phyloP scores from a whole-genome alignment of 257 asterid species.

The Nemophila menziesii region DNA sequence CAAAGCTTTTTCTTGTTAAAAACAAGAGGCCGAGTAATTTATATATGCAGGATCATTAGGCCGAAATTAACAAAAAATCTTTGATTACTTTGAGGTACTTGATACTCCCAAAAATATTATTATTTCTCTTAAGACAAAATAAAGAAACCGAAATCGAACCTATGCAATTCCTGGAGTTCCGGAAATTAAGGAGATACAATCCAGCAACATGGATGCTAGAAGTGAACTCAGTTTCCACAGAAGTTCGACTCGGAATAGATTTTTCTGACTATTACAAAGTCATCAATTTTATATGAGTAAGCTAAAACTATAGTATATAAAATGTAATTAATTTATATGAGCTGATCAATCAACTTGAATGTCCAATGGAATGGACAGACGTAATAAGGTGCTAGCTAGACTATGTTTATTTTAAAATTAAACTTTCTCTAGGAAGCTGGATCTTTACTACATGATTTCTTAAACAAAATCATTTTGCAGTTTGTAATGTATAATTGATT shows the following conservation, averaged over 20 bases:
- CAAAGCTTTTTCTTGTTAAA: conserved; percentile 55
- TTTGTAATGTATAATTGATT: no score
- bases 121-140: neutral
- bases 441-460: no score
- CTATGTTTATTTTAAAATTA: no score
- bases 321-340: neutral
- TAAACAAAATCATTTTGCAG: no score
- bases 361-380: conserved; percentile 19
- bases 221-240: conserved; percentile 32
- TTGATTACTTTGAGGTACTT: conserved; percentile 59
- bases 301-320: conserved; percentile 11
- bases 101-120: neutral
- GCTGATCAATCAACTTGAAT: neutral
- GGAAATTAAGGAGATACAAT: conserved; percentile 28
- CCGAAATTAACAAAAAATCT: conserved; percentile 32
- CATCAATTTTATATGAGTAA: conserved; percentile 30
- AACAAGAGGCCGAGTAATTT: conserved; percentile 60
- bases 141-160: neutral
- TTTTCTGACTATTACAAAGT: conserved; percentile 43
- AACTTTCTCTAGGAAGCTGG: no score
- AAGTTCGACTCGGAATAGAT: conserved; percentile 31
- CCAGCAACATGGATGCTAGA: conserved; percentile 59
- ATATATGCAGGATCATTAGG: conserved; percentile 72
- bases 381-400: conserved; percentile 29
- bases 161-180: conserved; percentile 39